Evolutionary conservation across 2,329 filamentous ascomycete genomes (phyloP).

Genomic region (Cladophialophora carrionii): DNA sequence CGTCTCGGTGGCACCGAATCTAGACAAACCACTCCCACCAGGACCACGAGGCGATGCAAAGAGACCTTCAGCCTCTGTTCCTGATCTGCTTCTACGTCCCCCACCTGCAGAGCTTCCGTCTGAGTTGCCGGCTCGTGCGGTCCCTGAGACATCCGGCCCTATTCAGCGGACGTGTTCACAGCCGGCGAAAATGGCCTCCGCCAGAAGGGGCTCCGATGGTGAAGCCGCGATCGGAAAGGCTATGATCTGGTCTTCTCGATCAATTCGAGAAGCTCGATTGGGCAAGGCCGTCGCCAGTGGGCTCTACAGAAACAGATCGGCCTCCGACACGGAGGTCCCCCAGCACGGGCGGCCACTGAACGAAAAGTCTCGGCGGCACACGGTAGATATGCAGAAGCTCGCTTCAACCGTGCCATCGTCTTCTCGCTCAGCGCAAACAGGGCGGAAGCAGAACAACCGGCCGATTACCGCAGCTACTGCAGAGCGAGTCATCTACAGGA

Average conservation of each 20-base stretch:
- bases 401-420: neutral
- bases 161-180: conserved; percentile 10
- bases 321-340: conserved; percentile 16
- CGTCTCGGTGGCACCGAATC: conserved; percentile 22
- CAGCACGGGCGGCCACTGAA: conserved; percentile 1
- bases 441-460: conserved; percentile 9
- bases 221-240: conserved; percentile 17
- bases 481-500: conserved; percentile 33
- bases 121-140: neutral
- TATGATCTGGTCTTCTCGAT: conserved; percentile 20
- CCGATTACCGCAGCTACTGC: conserved; percentile 33
- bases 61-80: conserved; percentile 25
- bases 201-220: conserved; percentile 16
- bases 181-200: conserved; percentile 13
- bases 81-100: conserved; percentile 22
- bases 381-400: conserved; percentile 17
- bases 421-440: conserved; percentile 4
- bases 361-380: conserved; percentile 18
- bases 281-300: conserved; percentile 10
- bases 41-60: conserved; percentile 19
- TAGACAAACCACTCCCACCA: conserved; percentile 34
- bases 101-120: conserved; percentile 22
- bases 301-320: conserved; percentile 24
- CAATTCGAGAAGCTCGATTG: conserved; percentile 16
- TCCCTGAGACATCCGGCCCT: neutral